phyloP scores from a whole-genome alignment of 176 grass and related monocot genomes.

The Bolboschoenus planiculmis region DNA sequence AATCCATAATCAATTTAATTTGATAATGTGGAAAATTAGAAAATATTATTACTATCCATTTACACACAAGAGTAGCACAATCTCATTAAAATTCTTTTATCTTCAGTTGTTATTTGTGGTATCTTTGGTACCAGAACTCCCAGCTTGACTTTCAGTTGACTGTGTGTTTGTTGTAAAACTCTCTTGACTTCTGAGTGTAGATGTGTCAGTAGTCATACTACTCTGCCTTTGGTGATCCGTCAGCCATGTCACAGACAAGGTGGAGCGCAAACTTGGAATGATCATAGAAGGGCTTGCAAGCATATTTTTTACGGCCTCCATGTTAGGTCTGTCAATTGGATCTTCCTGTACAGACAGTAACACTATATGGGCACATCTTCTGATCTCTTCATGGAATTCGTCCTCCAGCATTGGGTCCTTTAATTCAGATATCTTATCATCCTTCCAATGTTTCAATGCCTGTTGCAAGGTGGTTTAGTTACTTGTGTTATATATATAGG shows the following conservation, averaged over 20 bases:
- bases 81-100: no score
- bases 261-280: background rate
- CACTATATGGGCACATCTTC: conserved; percentile 15
- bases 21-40: background rate
- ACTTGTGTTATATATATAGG: background rate
- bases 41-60: background rate
- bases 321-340: conserved; percentile 2
- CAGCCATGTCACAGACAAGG: background rate
- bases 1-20: background rate
- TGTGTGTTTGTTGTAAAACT: background rate
- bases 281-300: background rate
- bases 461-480: background rate
- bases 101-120: background rate
- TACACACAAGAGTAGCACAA: background rate
- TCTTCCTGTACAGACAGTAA: conserved; percentile 14
- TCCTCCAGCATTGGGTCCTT: conserved; percentile 1
- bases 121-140: background rate
- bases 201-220: background rate
- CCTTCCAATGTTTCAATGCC: background rate
- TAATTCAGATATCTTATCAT: background rate
- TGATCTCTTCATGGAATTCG: background rate
- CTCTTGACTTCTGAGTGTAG: background rate
- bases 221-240: background rate
- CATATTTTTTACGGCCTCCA: background rate
- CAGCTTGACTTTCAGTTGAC: background rate